Conservation (phyloP, 306 rosid genomes). For the Quercus berberidifolia region DNA sequence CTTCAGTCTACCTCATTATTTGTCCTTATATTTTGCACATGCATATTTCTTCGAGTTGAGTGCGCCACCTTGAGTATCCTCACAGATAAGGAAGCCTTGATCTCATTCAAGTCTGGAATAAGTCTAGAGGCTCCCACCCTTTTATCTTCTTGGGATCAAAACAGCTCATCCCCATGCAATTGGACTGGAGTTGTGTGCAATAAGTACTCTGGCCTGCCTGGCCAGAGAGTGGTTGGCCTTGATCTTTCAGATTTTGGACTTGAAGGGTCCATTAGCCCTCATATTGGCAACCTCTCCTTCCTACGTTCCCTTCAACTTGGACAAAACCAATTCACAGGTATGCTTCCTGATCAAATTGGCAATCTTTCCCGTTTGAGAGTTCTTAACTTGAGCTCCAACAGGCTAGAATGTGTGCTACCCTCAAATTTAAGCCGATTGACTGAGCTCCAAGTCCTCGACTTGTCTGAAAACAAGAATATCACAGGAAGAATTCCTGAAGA, state of each 20-base stretch:
- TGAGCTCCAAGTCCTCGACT: slow-evolving; percentile 45
- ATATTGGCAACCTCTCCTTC: slow-evolving; percentile 52
- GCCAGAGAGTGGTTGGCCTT: slow-evolving; percentile 41
- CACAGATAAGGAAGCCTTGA: slow-evolving; percentile 58
- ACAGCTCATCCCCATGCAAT: slow-evolving; percentile 42
- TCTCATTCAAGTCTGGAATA: slow-evolving; percentile 46
- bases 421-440: slow-evolving; percentile 37
- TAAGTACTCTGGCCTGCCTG: neutral
- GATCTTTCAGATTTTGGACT: slow-evolving; percentile 48
- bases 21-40: neutral
- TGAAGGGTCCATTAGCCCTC: slow-evolving; percentile 44
- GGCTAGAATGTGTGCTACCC: slow-evolving; percentile 32
- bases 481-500: slow-evolving; percentile 37
- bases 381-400: slow-evolving; percentile 55
- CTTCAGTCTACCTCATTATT: slow-evolving; percentile 15
- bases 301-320: slow-evolving; percentile 49
- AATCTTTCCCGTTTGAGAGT: slow-evolving; percentile 35
- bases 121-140: slow-evolving; percentile 16
- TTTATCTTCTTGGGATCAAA: slow-evolving; percentile 43
- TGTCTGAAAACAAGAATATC: slow-evolving; percentile 39
- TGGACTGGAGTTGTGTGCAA: slow-evolving; percentile 67
- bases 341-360: slow-evolving; percentile 48
- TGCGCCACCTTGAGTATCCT: slow-evolving; percentile 32
- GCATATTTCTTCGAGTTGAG: slow-evolving; percentile 12
- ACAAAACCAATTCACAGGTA: slow-evolving; percentile 44